These are phyloP conservation scores for Ustilago trichophora DNA, from an alignment of 1,284 basidiomycete species.

Conservation along the genomic window DNA sequence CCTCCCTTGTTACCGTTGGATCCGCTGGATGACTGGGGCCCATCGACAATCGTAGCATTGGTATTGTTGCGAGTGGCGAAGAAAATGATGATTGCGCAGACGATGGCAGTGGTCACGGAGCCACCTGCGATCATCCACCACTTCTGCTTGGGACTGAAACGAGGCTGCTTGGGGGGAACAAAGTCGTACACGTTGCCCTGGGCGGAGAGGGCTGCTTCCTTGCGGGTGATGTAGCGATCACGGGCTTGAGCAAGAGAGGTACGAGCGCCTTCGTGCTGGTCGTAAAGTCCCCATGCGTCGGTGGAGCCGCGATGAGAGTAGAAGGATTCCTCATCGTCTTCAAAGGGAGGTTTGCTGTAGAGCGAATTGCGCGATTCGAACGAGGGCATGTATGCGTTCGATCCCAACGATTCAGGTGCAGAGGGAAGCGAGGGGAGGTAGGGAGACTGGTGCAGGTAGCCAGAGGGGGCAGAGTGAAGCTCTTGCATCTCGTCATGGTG, in stretches of 20 bases:
- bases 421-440: conserved; percentile 17
- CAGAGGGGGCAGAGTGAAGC: conserved; percentile 22
- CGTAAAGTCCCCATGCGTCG: conserved; percentile 39
- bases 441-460: conserved; percentile 13
- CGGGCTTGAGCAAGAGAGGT: conserved; percentile 33
- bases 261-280: conserved; percentile 11
- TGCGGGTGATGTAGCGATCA: conserved; percentile 50
- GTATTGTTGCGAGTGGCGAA: conserved; percentile 36
- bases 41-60: conserved; percentile 22
- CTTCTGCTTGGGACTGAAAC: conserved; percentile 28
- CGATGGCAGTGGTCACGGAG: conserved; percentile 22
- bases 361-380: conserved; percentile 27
- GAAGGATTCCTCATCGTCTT: conserved; percentile 15
- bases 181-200: conserved; percentile 18
- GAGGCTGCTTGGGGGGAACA: conserved; percentile 10
- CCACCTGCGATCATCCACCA: conserved; percentile 21
- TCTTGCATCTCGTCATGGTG: conserved; percentile 23
- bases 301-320: conserved; percentile 14
- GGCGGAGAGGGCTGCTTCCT: conserved; percentile 23
- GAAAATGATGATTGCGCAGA: conserved; percentile 41
- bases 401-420: conserved; percentile 3
- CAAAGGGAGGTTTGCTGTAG: conserved; percentile 12
- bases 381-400: conserved; percentile 16
- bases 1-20: neutral
- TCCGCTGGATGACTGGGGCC: neutral